Evolutionary conservation across 2,329 filamentous ascomycete species (phyloP), one percentile per base, ranked within the genome.

Genomic region (Neospermospora avenae): DNA sequence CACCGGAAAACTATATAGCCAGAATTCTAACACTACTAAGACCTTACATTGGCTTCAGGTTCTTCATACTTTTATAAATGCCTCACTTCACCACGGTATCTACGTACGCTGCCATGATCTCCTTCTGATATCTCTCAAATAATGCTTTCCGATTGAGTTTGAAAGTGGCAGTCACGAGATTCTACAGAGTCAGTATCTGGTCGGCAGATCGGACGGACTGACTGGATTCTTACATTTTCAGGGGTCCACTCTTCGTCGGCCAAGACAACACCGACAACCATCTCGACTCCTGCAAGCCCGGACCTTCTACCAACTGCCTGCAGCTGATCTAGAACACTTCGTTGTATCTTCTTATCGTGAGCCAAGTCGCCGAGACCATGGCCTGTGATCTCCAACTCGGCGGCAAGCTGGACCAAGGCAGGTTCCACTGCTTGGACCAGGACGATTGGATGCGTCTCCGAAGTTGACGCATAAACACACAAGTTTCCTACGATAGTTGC

Each of bases 211-310:
- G n/a, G n/a, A n/a, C n/a, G n/a, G n/a, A n/a, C n/a, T n/a, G n/a
- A n/a, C n/a, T n/a, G n/a, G n/a, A 22, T 61, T 83, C 88, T 85
- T 78, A 93, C 89, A 71, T 86, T 93, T 58, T 85, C 81, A 53
- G 90, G 88, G 59, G 87, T 92, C 91, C 91, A 96, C 75, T 95
- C 91, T 70, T 92, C 89, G 63, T 92, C 89, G 0, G 86, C 84
- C 58, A 96, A 74, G 20, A 93, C 88, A 22, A 95, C 86, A 52
- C 86, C 89, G 35, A 84, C 81, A 44, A 95, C 80, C 63, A 87
- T 84, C 78, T 95, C 90, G 56, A 93, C 85, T 4, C 81, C 77
- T 1, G 80, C 77, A 34, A 95, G 77, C n/a, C 87, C 87, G n/a
- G 83, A 85, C 70, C 81, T 84, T 75, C 81, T 84, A n/a, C 82